A percentile compares a stretch with the other conserved stretches of the same genome.
These are phyloP conservation scores for Chlamydomonas incerta DNA, from an alignment of 139 green algal species.

Conservation along the genomic window DNA sequence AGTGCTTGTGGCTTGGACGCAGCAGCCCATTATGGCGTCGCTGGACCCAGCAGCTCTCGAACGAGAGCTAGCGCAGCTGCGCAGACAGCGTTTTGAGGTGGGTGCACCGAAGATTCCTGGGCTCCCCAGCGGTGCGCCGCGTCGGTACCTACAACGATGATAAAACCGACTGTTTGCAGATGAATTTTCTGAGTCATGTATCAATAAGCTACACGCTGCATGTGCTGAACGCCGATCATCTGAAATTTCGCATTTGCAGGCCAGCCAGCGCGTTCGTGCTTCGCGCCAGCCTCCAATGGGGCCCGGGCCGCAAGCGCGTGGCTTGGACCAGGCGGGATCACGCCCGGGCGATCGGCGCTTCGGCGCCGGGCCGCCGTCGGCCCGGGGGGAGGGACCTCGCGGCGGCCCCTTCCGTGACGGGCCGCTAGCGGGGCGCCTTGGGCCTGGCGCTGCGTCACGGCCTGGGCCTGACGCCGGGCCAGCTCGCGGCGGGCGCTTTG, in stretches of 20 bases:
- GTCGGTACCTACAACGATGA: neutral
- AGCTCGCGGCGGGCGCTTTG: neutral
- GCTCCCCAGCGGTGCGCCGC: neutral
- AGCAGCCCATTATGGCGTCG: neutral
- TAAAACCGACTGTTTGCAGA: too few species aligned
- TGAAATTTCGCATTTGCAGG: neutral
- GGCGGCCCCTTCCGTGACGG: neutral
- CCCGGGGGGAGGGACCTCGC: neutral
- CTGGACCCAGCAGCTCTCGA: slow-evolving; percentile 13
- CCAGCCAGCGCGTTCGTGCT: slow-evolving; percentile 29
- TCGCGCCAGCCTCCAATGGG: neutral
- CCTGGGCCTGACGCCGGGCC: neutral
- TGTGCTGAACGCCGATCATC: neutral
- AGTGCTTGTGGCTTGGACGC: too few species aligned
- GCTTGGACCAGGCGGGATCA: neutral
- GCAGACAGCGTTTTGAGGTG: slow-evolving; percentile 33
- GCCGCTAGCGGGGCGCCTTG: neutral
- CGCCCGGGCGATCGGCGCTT: neutral
- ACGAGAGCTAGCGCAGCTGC: slow-evolving; percentile 2
- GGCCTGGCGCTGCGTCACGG: neutral
- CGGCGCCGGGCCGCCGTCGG: neutral
- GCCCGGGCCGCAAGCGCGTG: neutral
- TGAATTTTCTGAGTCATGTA: neutral
- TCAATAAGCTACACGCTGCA: too few species aligned
- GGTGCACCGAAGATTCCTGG: neutral